These are phyloP conservation scores for Flaveria floridana DNA, from an alignment of 140 eudicot species.

Conservation along the genomic window DNA sequence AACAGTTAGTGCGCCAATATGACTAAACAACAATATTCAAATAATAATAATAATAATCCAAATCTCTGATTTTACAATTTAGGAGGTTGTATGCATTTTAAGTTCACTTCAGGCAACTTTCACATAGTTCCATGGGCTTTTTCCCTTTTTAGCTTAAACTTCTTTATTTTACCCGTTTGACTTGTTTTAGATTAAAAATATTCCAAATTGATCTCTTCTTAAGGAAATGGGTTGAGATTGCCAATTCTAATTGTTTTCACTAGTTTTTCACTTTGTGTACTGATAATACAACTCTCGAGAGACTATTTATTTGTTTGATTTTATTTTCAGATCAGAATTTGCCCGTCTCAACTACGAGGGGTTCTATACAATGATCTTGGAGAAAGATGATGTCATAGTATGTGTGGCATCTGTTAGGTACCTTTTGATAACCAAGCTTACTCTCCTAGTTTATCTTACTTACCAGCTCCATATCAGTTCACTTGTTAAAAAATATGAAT, in stretches of 20 bases:
- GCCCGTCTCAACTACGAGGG: slow-evolving; percentile 83
- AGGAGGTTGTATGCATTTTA: neutral
- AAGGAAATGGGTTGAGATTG: neutral
- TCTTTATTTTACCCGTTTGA: neutral
- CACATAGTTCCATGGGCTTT: neutral
- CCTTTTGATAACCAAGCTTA: slow-evolving; percentile 9
- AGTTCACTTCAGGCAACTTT: neutral
- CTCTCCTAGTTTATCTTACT: slow-evolving; percentile 1
- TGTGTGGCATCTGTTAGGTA: slow-evolving; percentile 94
- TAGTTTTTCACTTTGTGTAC: slow-evolving; percentile 8
- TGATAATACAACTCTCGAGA: neutral
- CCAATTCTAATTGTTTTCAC: slow-evolving; percentile 3
- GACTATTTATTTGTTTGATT: slow-evolving; percentile 17
- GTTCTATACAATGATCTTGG: slow-evolving; percentile 76
- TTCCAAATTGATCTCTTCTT: neutral
- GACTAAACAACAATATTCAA: neutral
- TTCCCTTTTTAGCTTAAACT: neutral
- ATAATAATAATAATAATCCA: neutral
- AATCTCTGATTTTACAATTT: neutral
- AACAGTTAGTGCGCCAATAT: neutral
- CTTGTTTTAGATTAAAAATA: neutral
- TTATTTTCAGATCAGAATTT: slow-evolving; percentile 73
- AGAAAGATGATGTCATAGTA: slow-evolving; percentile 75
- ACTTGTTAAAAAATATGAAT: slow-evolving; percentile 5
- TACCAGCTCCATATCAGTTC: slow-evolving; percentile 2